These are phyloP conservation scores for Arachnomyces sp. DNA, from an alignment of 2,329 filamentous ascomycete genomes.

Conservation along the genomic window DNA sequence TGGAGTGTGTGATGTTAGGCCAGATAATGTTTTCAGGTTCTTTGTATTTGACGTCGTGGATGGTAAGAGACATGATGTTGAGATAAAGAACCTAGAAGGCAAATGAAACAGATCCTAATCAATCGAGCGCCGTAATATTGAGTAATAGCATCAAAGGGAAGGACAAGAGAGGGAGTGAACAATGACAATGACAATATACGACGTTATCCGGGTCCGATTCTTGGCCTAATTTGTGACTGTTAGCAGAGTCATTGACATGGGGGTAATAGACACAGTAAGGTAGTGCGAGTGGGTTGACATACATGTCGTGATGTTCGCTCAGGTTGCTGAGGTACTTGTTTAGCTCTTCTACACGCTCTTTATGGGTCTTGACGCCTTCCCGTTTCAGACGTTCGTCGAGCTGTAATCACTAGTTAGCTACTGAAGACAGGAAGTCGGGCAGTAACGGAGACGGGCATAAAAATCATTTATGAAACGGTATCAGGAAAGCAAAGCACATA, in stretches of 20 bases:
- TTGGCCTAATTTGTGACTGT: constrained; percentile 13
- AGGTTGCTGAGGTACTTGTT: constrained; percentile 87
- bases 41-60: too few species aligned
- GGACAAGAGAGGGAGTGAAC: not conserved
- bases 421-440: too few species aligned
- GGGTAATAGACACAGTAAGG: too few species aligned
- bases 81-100: too few species aligned
- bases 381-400: constrained; percentile 71
- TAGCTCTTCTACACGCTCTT: constrained; percentile 89
- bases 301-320: constrained; percentile 98
- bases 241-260: too few species aligned
- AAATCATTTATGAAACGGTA: constrained; percentile 5
- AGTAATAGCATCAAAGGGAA: not conserved
- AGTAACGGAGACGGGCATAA: constrained; percentile 2
- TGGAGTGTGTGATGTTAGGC: too few species aligned
- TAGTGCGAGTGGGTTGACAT: constrained; percentile 22
- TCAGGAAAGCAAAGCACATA: constrained; percentile 37
- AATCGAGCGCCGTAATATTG: not conserved
- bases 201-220: constrained; percentile 29
- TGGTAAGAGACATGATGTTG: too few species aligned
- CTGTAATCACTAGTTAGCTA: too few species aligned
- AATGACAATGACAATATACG: not conserved
- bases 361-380: constrained; percentile 91
- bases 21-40: too few species aligned
- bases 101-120: too few species aligned